These are phyloP conservation scores for Aspergillaceae sp. DNA, from an alignment of 2,329 filamentous ascomycete species.

Conservation along the genomic window DNA sequence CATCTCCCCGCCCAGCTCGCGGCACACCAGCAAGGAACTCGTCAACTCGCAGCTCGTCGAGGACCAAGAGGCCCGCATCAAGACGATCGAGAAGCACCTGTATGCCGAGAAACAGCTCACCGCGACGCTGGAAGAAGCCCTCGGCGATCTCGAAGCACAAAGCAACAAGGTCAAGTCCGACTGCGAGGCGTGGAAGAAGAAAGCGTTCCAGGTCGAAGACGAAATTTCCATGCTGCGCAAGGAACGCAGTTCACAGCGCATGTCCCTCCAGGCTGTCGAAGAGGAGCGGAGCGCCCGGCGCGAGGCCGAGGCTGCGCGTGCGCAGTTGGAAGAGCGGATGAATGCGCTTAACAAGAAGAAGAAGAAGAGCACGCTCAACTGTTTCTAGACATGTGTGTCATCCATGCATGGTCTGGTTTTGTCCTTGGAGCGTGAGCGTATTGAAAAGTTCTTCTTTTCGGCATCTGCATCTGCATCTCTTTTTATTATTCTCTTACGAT, in stretches of 20 bases:
- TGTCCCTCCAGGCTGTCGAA: slow-evolving; percentile 79
- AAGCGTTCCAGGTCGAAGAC: slow-evolving; percentile 67
- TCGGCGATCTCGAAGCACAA: slow-evolving; percentile 85
- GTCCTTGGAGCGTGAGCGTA: neutral
- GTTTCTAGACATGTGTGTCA: slow-evolving; percentile 59
- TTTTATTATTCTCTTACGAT: slow-evolving; percentile 5
- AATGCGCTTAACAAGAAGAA: slow-evolving; percentile 86
- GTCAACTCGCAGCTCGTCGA: slow-evolving; percentile 75
- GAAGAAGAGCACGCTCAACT: slow-evolving; percentile 91
- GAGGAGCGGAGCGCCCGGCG: slow-evolving; percentile 90
- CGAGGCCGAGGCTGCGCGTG: slow-evolving; percentile 79
- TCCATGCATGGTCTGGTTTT: neutral
- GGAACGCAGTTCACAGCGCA: slow-evolving; percentile 50
- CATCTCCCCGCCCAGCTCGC: slow-evolving; percentile 51
- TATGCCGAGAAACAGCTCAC: slow-evolving; percentile 95
- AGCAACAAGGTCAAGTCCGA: slow-evolving; percentile 88
- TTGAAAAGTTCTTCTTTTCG: neutral
- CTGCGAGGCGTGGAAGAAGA: slow-evolving; percentile 83
- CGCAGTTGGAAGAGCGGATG: slow-evolving; percentile 90
- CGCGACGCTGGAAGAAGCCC: slow-evolving; percentile 85
- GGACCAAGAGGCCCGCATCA: slow-evolving; percentile 89
- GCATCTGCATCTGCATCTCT: neutral
- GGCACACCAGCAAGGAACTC: slow-evolving; percentile 75
- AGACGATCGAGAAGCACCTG: slow-evolving; percentile 93
- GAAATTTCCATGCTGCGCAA: slow-evolving; percentile 46